Evolutionary conservation across 2,329 filamentous ascomycete genomes (phyloP).

Genomic region (Fusarium falciforme): DNA sequence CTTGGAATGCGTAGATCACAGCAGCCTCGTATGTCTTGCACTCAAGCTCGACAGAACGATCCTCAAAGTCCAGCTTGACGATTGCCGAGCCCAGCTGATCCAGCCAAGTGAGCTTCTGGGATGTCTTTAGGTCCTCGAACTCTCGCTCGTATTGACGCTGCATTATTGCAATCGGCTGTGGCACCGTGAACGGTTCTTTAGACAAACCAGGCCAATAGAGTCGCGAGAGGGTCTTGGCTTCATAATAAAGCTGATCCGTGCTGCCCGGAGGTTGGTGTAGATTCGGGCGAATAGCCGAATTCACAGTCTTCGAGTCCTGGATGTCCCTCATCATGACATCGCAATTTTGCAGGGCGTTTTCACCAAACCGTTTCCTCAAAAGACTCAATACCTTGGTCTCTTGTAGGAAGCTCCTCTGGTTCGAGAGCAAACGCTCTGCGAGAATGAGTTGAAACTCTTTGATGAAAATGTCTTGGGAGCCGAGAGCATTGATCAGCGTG

Average conservation of each 20-base stretch:
- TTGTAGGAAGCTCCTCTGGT: conserved; percentile 77
- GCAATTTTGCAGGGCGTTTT: conserved; percentile 86
- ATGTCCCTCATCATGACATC: conserved; percentile 98
- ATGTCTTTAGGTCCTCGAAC: conserved; percentile 84
- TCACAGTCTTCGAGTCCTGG: conserved; percentile 81
- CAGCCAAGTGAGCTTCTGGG: conserved; percentile 89
- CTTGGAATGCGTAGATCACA: conserved; percentile 85
- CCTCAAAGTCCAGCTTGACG: conserved; percentile 84
- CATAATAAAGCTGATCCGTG: conserved; percentile 58
- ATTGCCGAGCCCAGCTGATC: conserved; percentile 83
- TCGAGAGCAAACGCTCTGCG: conserved; percentile 80
- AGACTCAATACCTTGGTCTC: conserved; percentile 86
- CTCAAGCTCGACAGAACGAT: conserved; percentile 78
- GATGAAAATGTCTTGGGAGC: conserved; percentile 91
- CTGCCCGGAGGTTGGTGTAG: conserved; percentile 32
- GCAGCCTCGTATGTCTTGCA: conserved; percentile 88
- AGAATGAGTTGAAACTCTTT: conserved; percentile 92
- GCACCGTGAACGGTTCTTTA: conserved; percentile 75
- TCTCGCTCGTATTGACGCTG: conserved; percentile 78
- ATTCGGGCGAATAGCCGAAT: conserved; percentile 70
- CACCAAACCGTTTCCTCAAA: conserved; percentile 89
- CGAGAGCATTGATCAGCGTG: conserved; percentile 87
- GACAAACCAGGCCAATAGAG: conserved; percentile 92
- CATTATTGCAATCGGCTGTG: conserved; percentile 65
- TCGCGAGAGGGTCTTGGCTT: conserved; percentile 88